phyloP scores from a whole-genome alignment of 768 basidiomycete species.

The Tephrocybe sp. region DNA sequence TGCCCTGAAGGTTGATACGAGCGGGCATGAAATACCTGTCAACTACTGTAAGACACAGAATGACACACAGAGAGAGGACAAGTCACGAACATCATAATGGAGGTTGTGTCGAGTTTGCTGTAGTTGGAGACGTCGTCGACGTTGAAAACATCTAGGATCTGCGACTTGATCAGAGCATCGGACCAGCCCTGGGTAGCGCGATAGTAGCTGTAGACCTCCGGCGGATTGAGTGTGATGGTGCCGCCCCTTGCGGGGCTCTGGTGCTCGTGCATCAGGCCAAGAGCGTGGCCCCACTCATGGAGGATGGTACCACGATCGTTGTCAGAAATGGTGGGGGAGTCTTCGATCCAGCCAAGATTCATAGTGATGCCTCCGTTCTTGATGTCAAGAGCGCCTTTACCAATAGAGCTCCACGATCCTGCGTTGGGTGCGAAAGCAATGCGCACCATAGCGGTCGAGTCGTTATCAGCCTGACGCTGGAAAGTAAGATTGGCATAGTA shows the following conservation, averaged over 20 bases:
- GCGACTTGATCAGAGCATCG: constrained; percentile 4
- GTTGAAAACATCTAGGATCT: constrained; percentile 12
- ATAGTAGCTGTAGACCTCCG: constrained; percentile 10
- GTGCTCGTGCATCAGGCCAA: constrained; percentile 26
- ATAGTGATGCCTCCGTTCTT: constrained; percentile 8
- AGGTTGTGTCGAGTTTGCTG: constrained; percentile 5
- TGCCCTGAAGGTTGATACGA: neutral
- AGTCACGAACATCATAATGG: constrained; percentile 8
- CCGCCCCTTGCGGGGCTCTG: constrained; percentile 23
- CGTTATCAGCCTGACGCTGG: constrained; percentile 2
- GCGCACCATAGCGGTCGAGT: constrained; percentile 10
- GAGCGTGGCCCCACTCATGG: constrained; percentile 27
- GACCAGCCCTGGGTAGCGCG: constrained; percentile 5
- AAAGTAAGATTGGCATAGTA: constrained; percentile 14
- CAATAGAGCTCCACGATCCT: constrained; percentile 19
- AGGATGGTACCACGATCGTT: constrained; percentile 21
- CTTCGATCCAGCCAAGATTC: constrained; percentile 20
- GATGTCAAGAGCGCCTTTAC: constrained; percentile 9
- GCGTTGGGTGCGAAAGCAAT: constrained; percentile 13
- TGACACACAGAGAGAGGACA: neutral
- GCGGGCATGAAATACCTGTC: constrained; percentile 11
- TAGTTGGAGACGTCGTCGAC: constrained; percentile 5
- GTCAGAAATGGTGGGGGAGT: constrained; percentile 1
- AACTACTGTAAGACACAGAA: neutral
- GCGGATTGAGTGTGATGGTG: constrained; percentile 15